Base-by-base conservation (phyloP, 495 filamentous ascomycete species). In the Penicillium odoratum region DNA sequence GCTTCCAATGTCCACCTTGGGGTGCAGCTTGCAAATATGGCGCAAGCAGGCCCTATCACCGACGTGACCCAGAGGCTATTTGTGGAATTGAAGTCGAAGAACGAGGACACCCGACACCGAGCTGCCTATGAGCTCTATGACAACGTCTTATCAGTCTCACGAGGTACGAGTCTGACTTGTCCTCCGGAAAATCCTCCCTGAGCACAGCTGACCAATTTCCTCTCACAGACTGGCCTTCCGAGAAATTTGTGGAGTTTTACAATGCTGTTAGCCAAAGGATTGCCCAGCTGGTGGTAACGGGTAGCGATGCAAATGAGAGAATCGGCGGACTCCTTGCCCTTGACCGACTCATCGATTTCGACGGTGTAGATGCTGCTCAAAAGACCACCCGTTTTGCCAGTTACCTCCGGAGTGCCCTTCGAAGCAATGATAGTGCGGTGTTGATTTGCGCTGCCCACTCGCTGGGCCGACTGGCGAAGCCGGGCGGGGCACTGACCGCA, bases 331-430 rank as follows among this genome's bases (percentile, higher is more conserved):
- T 99, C 34, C 83, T 93, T 36, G 93, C 94, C 55, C 87, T 99
- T 53, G 93, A 96, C 67, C 85, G 86, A 38, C 83, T 99, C 28
- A 95, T 97, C 70, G 90, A 95, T 69, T 96, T 99, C 64, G 92
- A 95, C 61, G 93, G 92, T 57, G 93, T 97, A 40, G 95, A 98
- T 74, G 86, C 88, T 7, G 93, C 91, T 16, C 86, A 93, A 63
- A 98, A 98, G 70, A 97, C 93, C 34, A 93, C 92, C 11, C 84
- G 92, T 31, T 98, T 97, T 70, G 88, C 90, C 42, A 89, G 90
- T 59, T 93, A 91, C 63, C 83, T 99, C n/a, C 87, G 90, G 54
- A 87, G 81, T 45, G 90, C 95, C 29, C 78, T 98, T 62, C 84
- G 92, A 64, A 93, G 93, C 48, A 94, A 90, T 64, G 93, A 98